phyloP scores from a whole-genome alignment of 306 rosid species.

The Coriaria nepalensis region DNA sequence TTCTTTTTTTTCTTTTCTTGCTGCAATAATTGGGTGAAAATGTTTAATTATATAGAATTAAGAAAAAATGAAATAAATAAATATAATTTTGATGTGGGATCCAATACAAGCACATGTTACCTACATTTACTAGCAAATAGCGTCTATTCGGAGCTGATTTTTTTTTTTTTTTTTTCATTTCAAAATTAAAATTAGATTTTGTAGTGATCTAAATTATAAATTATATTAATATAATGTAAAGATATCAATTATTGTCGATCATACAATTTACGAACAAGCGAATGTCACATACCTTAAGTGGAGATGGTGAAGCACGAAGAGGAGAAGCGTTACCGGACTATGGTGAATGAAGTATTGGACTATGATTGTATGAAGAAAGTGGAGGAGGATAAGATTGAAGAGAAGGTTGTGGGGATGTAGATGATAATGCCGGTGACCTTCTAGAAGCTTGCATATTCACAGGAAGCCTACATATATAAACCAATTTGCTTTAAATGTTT shows the following conservation, averaged over 20 bases:
- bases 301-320: conserved; percentile 11
- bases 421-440: conserved; percentile 23
- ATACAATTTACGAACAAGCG: not conserved
- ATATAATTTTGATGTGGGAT: not conserved
- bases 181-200: not conserved
- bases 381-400: conserved; percentile 11
- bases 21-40: too few species aligned
- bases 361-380: conserved; percentile 14
- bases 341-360: conserved; percentile 28
- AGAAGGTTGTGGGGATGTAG: conserved; percentile 16
- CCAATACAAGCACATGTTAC: too few species aligned
- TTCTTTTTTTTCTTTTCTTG: not conserved
- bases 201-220: too few species aligned
- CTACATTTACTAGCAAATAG: too few species aligned
- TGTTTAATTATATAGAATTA: too few species aligned
- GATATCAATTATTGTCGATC: not conserved
- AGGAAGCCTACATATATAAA: conserved; percentile 33
- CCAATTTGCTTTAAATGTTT: not conserved
- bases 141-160: conserved; percentile 8
- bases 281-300: conserved; percentile 9
- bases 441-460: conserved; percentile 37
- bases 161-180: not conserved
- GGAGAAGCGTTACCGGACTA: conserved; percentile 1
- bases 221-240: not conserved
- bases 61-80: too few species aligned